Percentiles rank a stretch among this genome's conserved stretches.
These are phyloP conservation scores for Beauveria caledonica DNA, from an alignment of 2,329 filamentous ascomycete genomes.

Conservation along the genomic window DNA sequence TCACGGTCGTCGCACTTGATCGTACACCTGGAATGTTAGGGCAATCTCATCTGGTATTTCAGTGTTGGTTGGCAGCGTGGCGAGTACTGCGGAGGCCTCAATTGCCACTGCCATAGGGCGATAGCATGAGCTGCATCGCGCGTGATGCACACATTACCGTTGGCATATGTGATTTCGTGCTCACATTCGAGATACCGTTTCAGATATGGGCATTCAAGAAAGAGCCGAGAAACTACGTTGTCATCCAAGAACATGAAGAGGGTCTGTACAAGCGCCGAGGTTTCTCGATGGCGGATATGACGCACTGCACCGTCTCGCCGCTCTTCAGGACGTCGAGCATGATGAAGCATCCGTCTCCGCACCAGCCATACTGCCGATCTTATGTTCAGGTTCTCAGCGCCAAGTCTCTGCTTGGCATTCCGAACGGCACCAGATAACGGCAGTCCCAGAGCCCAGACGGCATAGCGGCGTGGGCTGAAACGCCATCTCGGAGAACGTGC, in stretches of 20 bases:
- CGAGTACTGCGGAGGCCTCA: constrained; percentile 19
- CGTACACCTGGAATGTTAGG: constrained; percentile 13
- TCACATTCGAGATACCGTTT: constrained; percentile 11
- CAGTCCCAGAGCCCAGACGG: constrained; percentile 1
- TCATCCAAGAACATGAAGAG: too few species aligned
- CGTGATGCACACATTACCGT: constrained; percentile 16
- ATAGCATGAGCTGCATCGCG: constrained; percentile 21
- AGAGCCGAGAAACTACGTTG: neutral
- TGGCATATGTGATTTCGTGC: constrained; percentile 13
- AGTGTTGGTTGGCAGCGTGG: constrained; percentile 2
- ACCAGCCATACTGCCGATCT: neutral
- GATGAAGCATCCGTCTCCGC: neutral
- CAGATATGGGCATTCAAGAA: constrained; percentile 6
- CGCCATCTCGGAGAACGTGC: constrained; percentile 11
- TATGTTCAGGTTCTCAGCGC: neutral
- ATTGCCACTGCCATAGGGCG: constrained; percentile 18
- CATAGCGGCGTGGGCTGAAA: neutral
- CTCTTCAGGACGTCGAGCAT: constrained; percentile 3
- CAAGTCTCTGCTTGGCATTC: neutral
- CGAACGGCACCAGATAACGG: constrained; percentile 1
- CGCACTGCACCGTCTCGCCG: constrained; percentile 2
- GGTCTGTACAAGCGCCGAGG: neutral
- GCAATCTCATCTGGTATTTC: constrained; percentile 7
- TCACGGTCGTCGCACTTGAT: constrained; percentile 9
- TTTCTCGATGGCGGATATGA: neutral